Conservation (phyloP, 345 rosid genomes). For the Populus davidiana region DNA sequence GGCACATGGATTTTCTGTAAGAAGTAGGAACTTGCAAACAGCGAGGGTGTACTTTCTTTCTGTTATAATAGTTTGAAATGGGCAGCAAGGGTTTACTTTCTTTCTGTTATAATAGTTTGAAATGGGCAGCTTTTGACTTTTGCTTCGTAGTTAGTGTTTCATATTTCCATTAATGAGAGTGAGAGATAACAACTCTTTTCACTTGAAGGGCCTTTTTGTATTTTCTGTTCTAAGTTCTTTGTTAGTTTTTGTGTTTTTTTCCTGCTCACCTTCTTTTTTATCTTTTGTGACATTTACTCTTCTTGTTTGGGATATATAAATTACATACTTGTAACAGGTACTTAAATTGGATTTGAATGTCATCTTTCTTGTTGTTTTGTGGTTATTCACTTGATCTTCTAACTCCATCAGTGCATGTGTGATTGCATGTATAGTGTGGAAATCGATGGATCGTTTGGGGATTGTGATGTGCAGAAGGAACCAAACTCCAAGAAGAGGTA, state of each 20-base stretch:
- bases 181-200: background rate
- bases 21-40: background rate
- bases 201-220: background rate
- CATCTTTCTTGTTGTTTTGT: background rate
- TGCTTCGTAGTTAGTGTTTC: background rate
- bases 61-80: background rate
- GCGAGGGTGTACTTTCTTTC: background rate
- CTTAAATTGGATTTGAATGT: background rate
- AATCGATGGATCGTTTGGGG: conserved; percentile 64
- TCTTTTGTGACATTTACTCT: background rate
- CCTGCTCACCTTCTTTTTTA: background rate
- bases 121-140: background rate
- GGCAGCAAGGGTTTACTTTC: background rate
- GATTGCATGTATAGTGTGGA: conserved; percentile 44
- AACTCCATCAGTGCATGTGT: conserved; percentile 5
- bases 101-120: background rate
- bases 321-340: background rate
- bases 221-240: background rate
- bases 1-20: background rate
- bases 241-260: background rate
- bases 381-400: background rate
- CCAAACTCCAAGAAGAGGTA: conserved; percentile 81
- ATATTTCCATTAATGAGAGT: conserved; percentile 3
- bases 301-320: background rate
- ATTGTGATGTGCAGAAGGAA: conserved; percentile 68